These are phyloP conservation scores for Butyriboletus loyo DNA, from an alignment of 768 basidiomycete genomes.

Conservation along the genomic window DNA sequence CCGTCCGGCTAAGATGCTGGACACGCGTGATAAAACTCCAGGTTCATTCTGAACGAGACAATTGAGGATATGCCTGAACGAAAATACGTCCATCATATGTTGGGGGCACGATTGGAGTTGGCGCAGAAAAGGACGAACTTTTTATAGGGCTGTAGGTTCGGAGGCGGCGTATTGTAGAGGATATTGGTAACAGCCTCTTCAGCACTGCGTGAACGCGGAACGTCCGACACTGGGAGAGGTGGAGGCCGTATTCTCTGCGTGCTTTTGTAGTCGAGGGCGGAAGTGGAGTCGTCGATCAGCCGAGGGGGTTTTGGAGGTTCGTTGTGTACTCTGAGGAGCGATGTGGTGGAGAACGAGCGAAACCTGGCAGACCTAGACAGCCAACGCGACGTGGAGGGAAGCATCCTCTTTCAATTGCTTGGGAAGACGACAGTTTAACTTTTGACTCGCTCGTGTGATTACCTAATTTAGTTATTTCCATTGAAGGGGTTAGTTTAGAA, in stretches of 20 bases:
- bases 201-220: slow-evolving; percentile 80
- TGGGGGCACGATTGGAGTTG: neutral
- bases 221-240: slow-evolving; percentile 79
- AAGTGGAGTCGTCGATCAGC: slow-evolving; percentile 89
- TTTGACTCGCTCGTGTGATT: slow-evolving; percentile 8
- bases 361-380: slow-evolving; percentile 9
- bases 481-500: neutral
- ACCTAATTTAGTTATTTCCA: slow-evolving; percentile 3
- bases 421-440: neutral
- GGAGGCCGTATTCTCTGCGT: slow-evolving; percentile 71
- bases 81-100: slow-evolving; percentile 1
- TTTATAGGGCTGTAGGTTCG: slow-evolving; percentile 89
- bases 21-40: slow-evolving; percentile 97
- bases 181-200: slow-evolving; percentile 98
- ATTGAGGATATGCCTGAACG: slow-evolving; percentile 84
- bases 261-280: slow-evolving; percentile 89
- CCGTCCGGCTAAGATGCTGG: slow-evolving; percentile 93
- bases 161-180: slow-evolving; percentile 92
- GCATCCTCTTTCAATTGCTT: slow-evolving; percentile 2
- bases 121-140: slow-evolving; percentile 46
- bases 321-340: slow-evolving; percentile 12
- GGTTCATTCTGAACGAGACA: slow-evolving; percentile 99
- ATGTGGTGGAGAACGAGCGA: slow-evolving; percentile 24
- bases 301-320: slow-evolving; percentile 68
- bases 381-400: slow-evolving; percentile 18